Evolutionary conservation across 345 rosid genomes (phyloP).

Genomic region (Citrus maxima): DNA sequence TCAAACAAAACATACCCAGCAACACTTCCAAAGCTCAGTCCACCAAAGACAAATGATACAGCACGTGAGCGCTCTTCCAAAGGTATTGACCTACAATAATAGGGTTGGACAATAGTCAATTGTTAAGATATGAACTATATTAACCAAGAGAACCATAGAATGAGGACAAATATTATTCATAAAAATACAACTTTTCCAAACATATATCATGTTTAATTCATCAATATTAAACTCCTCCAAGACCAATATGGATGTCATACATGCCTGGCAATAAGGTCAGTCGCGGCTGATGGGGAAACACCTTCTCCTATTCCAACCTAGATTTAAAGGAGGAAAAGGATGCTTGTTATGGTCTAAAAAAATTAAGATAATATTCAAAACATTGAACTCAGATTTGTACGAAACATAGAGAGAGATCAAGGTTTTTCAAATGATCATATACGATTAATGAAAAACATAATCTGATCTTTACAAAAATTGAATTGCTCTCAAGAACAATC

Average conservation of each 20-base stretch:
- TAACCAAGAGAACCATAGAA: background rate
- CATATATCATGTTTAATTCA: background rate
- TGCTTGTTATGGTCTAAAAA: background rate
- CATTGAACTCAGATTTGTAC: background rate
- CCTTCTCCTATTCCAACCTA: constrained; percentile 99
- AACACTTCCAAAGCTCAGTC: constrained; percentile 91
- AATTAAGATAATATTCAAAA: background rate
- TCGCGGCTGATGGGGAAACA: constrained; percentile 96
- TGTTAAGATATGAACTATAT: background rate
- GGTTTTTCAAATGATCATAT: background rate
- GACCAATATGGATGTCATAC: constrained; percentile 31
- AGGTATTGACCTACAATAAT: constrained; percentile 71
- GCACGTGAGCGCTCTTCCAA: constrained; percentile 90
- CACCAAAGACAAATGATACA: constrained; percentile 89
- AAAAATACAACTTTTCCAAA: background rate
- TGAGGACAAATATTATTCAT: background rate
- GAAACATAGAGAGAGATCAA: background rate
- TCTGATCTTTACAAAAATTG: background rate
- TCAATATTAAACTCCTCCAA: constrained; percentile 16
- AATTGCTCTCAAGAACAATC: background rate
- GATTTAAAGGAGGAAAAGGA: constrained; percentile 19
- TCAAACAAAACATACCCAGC: constrained; percentile 57
- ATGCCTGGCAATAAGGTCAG: constrained; percentile 97
- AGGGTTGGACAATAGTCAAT: constrained; percentile 15
- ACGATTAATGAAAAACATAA: background rate